Evolutionary conservation across 208 protist species (phyloP), one percentile per base, ranked within the genome.

Genomic region (Acanthamoeba royreba): DNA sequence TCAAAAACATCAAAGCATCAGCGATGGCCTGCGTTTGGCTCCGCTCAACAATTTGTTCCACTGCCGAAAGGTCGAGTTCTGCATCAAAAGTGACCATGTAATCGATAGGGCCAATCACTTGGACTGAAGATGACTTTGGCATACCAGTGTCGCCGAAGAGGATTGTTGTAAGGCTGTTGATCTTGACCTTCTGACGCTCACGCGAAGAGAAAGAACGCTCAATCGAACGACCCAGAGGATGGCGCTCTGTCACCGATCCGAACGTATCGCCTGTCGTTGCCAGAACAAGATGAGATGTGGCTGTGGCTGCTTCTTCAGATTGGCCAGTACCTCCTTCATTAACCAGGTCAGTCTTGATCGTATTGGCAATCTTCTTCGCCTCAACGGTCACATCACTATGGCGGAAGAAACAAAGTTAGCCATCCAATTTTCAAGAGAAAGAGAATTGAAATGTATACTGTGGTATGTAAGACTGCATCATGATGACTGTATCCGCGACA

Each of bases 1-100:
- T 55, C 46, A 94, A 28, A 38, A 94, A 55, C 45, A 92, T 2
- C 22, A 93, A 35, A 19, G 43, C 66, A 31, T 98, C 97, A 31
- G 96, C 97, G 72, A 99, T 98, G 22, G 96, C 97, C 81, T 98
- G 97, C 43, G 98, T 93, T 94, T 99, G 98, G 28, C 97, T 97
- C 43, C 98, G 97, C 89, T 99, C 98, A 19, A 98, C 97, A 61
- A 99, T 94, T 96, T 98, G 98, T 94, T 98, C 98, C 77, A 98
- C 95, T 15, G 97, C 74, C 0, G 94, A 91, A 22, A 98, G 63
- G 85, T 98, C 96, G 53, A 99, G 95, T 43, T 95, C 94, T 83
- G 97, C 96, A 22, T n/a, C n/a, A n/a, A n/a, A n/a, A n/a, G n/a
- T n/a, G n/a, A n/a, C n/a, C n/a, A n/a, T n/a, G 35, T 42, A 66